Percentiles rank a stretch among this genome's conserved stretches.
Conservation (phyloP, 1,139 yeast species). For the Hyphopichia buzzinii region DNA sequence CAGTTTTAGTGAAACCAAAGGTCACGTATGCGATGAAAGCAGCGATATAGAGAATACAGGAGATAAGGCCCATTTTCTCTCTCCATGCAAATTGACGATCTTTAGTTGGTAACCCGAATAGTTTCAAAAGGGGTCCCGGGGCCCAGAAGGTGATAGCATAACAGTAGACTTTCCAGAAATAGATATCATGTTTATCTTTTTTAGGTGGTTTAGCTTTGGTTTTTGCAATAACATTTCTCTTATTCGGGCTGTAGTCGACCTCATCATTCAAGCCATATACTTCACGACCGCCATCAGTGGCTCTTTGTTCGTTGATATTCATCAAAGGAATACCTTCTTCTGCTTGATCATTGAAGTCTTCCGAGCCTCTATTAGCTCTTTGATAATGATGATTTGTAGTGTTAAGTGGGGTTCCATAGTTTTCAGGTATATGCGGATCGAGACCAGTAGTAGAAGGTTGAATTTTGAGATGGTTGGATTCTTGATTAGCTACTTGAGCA, state of each 20-base stretch:
- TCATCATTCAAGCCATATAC: conserved; percentile 65
- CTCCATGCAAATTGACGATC: conserved; percentile 96
- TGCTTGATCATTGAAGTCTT: conserved; percentile 15
- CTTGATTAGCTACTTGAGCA: conserved; percentile 75
- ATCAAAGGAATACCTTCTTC: conserved; percentile 49
- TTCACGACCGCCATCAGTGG: conserved; percentile 44
- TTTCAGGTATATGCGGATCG: conserved; percentile 45
- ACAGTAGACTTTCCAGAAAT: conserved; percentile 83
- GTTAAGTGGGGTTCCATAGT: conserved; percentile 11
- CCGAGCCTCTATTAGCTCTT: conserved; percentile 8
- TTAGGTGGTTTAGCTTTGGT: conserved; percentile 9
- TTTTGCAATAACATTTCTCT: conserved; percentile 24
- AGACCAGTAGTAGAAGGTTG: conserved; percentile 75
- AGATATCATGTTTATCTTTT: conserved; percentile 32
- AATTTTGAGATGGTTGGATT: conserved; percentile 58
- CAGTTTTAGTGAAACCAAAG: conserved; percentile 87
- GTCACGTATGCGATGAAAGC: conserved; percentile 81
- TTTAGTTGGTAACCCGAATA: conserved; percentile 75
- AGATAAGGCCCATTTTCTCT: conserved; percentile 83
- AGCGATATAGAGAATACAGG: conserved; percentile 72
- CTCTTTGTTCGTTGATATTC: conserved; percentile 27
- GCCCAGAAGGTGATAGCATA: conserved; percentile 86
- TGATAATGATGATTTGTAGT: conserved; percentile 6
- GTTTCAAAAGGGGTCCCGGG: conserved; percentile 67
- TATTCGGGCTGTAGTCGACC: conserved; percentile 27